Base-by-base conservation (phyloP, 306 rosid species). In the Myrica gale region DNA sequence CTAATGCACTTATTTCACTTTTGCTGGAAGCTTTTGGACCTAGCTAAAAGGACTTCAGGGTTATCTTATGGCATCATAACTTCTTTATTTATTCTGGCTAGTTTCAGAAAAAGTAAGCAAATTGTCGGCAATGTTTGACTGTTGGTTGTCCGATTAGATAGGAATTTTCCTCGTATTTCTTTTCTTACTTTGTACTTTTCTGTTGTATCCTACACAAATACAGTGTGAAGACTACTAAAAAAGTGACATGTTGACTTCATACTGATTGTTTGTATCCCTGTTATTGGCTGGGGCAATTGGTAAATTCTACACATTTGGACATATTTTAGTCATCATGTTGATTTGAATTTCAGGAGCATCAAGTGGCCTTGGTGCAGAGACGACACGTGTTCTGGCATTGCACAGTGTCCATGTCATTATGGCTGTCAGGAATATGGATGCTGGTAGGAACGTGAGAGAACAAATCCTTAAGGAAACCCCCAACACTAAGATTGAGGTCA, bases 361-460 rank as follows among this genome's bases (percentile, higher is more conserved):
- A 9, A 92, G 94, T 82, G 96, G 98, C 61, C 87, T 92, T 68
- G 97, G 97, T 60, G 58, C 76, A 74, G 94, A 92, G 67, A 90
- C 96, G 11, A 84, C 91, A 39, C 88, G 91, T 23, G 85, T 92
- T 85, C 86, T 92, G 63, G 91, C 94, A 10, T 32, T 85, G 85
- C 91, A 89, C 5, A 86, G 94, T 77, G 96, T 90, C 68, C 91
- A 87, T 88, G 92, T 90, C 66, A 81, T 86, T 72, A 90, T 90
- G 98, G 98, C 96, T 4, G 96, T 90, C 9, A 89, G 98, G 88
- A 90, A 86, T 81, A 80, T 82, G 44, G 84, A 82, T 9, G 77
- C 74, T 63, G 94, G 90, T 46, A 79, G 17, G 79, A 66, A 68
- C 26, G 92, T 84, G 52, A 89, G 73, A 83, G 84, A 83, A 68